Evolutionary conservation across 352 stramenopile species (phyloP).

Genomic region (Globisporangium cylindrosporum): DNA sequence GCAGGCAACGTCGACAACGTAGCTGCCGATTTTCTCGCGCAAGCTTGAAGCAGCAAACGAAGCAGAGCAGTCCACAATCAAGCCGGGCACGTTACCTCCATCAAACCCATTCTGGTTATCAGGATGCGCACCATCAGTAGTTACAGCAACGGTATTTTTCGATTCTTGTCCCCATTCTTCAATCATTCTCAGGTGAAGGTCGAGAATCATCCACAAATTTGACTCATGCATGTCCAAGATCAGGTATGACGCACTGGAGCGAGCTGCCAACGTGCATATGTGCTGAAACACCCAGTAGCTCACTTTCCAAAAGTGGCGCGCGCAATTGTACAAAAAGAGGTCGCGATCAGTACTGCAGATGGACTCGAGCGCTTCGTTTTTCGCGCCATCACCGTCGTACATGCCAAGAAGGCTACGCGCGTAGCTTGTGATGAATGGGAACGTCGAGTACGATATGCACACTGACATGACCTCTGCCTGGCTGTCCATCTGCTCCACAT

Average conservation of each 20-base stretch:
- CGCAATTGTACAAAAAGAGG: slow-evolving; percentile 63
- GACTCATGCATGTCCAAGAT: slow-evolving; percentile 79
- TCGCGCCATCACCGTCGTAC: slow-evolving; percentile 64
- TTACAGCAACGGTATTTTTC: slow-evolving; percentile 7
- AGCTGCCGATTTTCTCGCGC: slow-evolving; percentile 48
- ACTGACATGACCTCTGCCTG: slow-evolving; percentile 71
- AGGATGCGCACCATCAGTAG: neutral
- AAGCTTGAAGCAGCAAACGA: slow-evolving; percentile 14
- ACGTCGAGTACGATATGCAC: slow-evolving; percentile 78
- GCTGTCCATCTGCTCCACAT: slow-evolving; percentile 68
- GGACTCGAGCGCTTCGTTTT: slow-evolving; percentile 53
- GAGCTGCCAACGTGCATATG: slow-evolving; percentile 70
- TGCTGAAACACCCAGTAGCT: slow-evolving; percentile 80
- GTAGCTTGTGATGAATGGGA: slow-evolving; percentile 85
- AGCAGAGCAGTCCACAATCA: slow-evolving; percentile 21
- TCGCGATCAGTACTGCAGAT: slow-evolving; percentile 55
- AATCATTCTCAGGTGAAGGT: slow-evolving; percentile 69
- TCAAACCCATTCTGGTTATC: slow-evolving; percentile 11
- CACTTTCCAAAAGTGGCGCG: slow-evolving; percentile 72
- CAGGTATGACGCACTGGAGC: slow-evolving; percentile 74
- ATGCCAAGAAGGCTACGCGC: slow-evolving; percentile 67
- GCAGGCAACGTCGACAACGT: slow-evolving; percentile 66
- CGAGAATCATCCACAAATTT: slow-evolving; percentile 80
- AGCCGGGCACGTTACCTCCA: neutral
- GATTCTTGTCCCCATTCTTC: slow-evolving; percentile 49